These are phyloP conservation scores for Lentinula aciculospora DNA, from an alignment of 768 basidiomycete genomes.

Conservation along the genomic window DNA sequence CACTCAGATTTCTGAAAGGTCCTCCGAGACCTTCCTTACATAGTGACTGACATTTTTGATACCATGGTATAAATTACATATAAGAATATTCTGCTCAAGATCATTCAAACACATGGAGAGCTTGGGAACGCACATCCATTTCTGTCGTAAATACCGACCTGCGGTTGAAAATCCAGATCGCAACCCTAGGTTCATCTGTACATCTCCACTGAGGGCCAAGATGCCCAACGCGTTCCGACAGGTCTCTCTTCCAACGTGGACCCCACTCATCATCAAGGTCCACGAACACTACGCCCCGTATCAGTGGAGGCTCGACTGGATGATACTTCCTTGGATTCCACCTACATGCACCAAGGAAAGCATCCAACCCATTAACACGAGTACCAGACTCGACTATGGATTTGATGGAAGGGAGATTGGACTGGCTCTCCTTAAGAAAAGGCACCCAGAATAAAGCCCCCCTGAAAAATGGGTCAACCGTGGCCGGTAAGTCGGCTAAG, in stretches of 20 bases:
- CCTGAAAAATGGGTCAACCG: background rate
- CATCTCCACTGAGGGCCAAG: background rate
- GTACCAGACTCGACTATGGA: background rate
- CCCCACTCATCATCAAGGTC: conserved; percentile 2
- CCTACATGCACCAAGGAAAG: conserved; percentile 1
- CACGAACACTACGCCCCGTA: background rate
- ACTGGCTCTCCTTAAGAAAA: background rate
- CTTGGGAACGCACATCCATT: background rate
- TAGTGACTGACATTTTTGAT: no score
- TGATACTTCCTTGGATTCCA: background rate
- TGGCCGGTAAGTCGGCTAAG: background rate
- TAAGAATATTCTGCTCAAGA: background rate
- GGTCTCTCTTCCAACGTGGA: background rate
- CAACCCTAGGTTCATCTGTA: background rate
- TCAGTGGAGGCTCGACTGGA: background rate
- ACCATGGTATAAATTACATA: background rate
- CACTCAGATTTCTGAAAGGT: no score
- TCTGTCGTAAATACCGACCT: background rate
- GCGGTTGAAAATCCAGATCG: conserved; percentile 3
- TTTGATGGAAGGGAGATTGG: background rate
- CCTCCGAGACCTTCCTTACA: no score
- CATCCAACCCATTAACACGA: background rate
- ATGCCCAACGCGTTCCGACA: background rate
- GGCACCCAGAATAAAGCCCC: conserved; percentile 2
- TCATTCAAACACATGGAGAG: background rate